These are phyloP conservation scores for Monosporozyma unispora DNA, from an alignment of 805 yeast genomes.

Conservation along the genomic window DNA sequence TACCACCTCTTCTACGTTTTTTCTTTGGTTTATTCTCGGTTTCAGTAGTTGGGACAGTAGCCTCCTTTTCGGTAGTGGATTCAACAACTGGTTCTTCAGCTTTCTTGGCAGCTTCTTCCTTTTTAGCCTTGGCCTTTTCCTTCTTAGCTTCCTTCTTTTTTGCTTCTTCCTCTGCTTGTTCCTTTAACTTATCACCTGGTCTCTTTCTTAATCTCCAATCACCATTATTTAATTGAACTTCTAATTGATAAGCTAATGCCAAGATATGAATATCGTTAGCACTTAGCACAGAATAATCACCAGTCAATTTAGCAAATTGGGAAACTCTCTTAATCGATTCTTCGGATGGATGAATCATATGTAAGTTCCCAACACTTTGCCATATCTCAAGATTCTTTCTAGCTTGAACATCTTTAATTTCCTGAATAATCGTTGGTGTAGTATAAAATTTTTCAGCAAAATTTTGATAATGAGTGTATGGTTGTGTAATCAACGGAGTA, in stretches of 20 bases:
- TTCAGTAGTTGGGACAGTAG: conserved; percentile 16
- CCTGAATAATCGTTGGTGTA: conserved; percentile 84
- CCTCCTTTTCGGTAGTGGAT: conserved; percentile 13
- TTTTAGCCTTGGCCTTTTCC: conserved; percentile 1
- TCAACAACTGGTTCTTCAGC: conserved; percentile 18
- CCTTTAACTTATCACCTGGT: conserved; percentile 52
- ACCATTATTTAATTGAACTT: conserved; percentile 59
- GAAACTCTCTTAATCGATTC: conserved; percentile 55
- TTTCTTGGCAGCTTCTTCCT: not conserved
- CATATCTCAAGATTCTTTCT: conserved; percentile 71
- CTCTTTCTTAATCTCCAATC: conserved; percentile 58
- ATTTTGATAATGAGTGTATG: conserved; percentile 62
- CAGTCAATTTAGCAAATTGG: conserved; percentile 77
- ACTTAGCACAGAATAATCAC: conserved; percentile 83
- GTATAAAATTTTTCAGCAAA: conserved; percentile 70
- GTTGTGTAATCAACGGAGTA: conserved; percentile 83
- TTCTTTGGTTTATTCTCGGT: conserved; percentile 26
- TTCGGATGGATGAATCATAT: conserved; percentile 67
- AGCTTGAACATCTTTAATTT: conserved; percentile 78
- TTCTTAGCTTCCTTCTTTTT: conserved; percentile 1
- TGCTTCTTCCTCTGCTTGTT: conserved; percentile 14
- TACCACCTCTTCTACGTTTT: conserved; percentile 54
- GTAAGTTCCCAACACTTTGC: conserved; percentile 51
- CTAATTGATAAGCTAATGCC: conserved; percentile 85
- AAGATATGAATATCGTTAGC: conserved; percentile 86